phyloP scores from a whole-genome alignment of 129 eudicot species.

The Lonicera japonica region DNA sequence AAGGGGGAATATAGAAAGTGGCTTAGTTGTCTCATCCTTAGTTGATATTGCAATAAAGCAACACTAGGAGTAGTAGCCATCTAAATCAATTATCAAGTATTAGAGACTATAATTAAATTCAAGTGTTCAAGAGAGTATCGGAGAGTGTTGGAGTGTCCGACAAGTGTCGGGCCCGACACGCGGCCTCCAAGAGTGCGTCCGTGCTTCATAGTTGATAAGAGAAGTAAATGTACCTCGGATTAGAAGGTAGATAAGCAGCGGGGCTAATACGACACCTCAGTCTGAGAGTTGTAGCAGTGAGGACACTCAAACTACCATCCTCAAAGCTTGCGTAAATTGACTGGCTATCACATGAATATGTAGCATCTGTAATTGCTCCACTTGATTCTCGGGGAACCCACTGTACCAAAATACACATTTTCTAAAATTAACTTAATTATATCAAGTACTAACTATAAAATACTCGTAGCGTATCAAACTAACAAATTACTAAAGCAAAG shows the following conservation, averaged over 20 bases:
- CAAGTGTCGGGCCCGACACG: no score
- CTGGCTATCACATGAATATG: constrained; percentile 47
- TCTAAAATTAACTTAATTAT: no score
- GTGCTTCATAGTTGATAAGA: no score
- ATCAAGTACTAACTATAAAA: background rate
- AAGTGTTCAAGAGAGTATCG: no score
- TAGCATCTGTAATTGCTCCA: constrained; percentile 41
- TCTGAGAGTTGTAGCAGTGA: constrained; percentile 18
- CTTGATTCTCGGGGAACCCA: constrained; percentile 33
- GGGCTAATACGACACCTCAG: constrained; percentile 28
- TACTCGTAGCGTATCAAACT: background rate
- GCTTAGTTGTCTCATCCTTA: no score
- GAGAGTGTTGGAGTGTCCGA: no score
- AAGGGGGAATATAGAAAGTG: no score
- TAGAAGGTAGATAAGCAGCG: constrained; percentile 31
- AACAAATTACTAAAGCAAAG: background rate
- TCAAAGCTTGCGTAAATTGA: constrained; percentile 24
- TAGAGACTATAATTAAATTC: no score
- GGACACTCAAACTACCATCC: constrained; percentile 33
- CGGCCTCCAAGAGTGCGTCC: no score
- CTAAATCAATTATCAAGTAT: no score
- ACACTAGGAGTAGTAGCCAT: no score
- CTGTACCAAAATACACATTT: constrained; percentile 29
- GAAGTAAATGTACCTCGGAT: constrained; percentile 18
- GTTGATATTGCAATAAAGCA: no score